Percentiles rank a stretch among this genome's conserved stretches.
phyloP scores from a whole-genome alignment of 768 basidiomycete species.

The Roridomyces roridus region DNA sequence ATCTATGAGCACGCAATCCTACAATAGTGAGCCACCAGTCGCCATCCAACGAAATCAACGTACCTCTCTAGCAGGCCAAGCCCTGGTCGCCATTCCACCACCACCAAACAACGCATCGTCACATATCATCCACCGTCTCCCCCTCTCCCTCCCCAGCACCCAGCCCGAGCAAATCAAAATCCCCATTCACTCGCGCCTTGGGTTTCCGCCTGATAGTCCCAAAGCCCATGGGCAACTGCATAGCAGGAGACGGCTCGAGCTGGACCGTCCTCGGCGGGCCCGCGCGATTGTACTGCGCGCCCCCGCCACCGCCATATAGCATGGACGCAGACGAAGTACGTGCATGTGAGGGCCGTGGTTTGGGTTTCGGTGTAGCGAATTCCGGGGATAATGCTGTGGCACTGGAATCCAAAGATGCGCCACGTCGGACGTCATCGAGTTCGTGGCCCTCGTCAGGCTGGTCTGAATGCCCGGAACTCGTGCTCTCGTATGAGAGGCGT shows the following conservation, averaged over 20 bases:
- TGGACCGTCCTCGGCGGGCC: conserved; percentile 52
- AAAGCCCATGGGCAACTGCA: conserved; percentile 48
- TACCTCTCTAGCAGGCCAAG: too few relatives aligned
- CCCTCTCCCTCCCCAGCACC: conserved; percentile 22
- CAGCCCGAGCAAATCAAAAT: conserved; percentile 21
- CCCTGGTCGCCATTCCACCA: too few relatives aligned
- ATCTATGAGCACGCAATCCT: too few relatives aligned
- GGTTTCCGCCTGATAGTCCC: conserved; percentile 16
- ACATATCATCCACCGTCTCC: conserved; percentile 23
- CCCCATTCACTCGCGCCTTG: conserved; percentile 2
- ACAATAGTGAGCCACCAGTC: too few relatives aligned
- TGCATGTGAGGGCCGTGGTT: not conserved
- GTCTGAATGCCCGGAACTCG: conserved; percentile 33
- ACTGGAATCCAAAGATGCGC: conserved; percentile 33
- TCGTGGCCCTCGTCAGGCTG: conserved; percentile 49
- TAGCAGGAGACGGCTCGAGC: conserved; percentile 58
- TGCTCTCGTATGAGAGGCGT: conserved; percentile 60
- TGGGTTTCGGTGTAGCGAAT: conserved; percentile 10
- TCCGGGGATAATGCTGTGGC: conserved; percentile 1
- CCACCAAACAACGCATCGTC: not conserved
- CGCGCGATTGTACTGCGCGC: conserved; percentile 19
- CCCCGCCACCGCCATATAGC: conserved; percentile 5
- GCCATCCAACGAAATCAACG: too few relatives aligned
- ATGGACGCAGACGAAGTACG: conserved; percentile 18
- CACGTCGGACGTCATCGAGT: conserved; percentile 43